phyloP scores from a whole-genome alignment of 495 filamentous ascomycete species.

The Penicillium simplicissimum region DNA sequence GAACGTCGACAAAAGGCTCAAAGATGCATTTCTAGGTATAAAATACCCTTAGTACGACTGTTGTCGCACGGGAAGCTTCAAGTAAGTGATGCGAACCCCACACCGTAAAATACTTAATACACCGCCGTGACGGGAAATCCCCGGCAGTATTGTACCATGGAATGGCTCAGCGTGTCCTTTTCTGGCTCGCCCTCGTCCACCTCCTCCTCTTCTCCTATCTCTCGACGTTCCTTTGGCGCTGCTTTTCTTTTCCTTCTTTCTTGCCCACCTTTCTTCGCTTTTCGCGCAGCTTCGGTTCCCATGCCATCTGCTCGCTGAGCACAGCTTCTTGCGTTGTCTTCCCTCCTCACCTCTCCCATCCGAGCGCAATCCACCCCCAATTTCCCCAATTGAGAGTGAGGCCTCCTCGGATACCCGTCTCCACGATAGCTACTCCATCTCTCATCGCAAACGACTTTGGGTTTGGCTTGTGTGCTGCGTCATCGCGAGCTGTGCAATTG shows the following conservation, averaged over 20 bases:
- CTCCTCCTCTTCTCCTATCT: conserved; percentile 20
- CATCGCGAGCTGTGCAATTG: not conserved
- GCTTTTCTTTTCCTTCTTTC: conserved; percentile 12
- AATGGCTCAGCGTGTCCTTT: conserved; percentile 34
- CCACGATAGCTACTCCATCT: conserved; percentile 11
- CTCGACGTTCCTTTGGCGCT: conserved; percentile 23
- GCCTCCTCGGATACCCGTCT: conserved; percentile 4
- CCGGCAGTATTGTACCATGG: conserved; percentile 20
- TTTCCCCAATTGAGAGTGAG: conserved; percentile 7
- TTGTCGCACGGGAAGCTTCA: not conserved
- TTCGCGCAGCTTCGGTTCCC: conserved; percentile 1
- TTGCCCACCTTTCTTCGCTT: conserved; percentile 10
- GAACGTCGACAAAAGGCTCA: not conserved
- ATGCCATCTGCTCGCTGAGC: conserved; percentile 12
- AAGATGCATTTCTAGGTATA: not conserved
- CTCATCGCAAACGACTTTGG: not conserved
- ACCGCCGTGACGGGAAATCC: not conserved
- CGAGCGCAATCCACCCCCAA: conserved; percentile 15
- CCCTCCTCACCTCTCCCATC: conserved; percentile 13
- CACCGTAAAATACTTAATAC: not conserved
- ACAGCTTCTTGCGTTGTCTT: conserved; percentile 7
- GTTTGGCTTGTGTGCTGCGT: not conserved
- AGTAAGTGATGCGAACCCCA: not conserved
- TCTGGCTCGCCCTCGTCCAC: conserved; percentile 24
- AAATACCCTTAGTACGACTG: too few species aligned